These are phyloP conservation scores for Panus rudis DNA, from an alignment of 768 basidiomycete genomes.

Conservation along the genomic window DNA sequence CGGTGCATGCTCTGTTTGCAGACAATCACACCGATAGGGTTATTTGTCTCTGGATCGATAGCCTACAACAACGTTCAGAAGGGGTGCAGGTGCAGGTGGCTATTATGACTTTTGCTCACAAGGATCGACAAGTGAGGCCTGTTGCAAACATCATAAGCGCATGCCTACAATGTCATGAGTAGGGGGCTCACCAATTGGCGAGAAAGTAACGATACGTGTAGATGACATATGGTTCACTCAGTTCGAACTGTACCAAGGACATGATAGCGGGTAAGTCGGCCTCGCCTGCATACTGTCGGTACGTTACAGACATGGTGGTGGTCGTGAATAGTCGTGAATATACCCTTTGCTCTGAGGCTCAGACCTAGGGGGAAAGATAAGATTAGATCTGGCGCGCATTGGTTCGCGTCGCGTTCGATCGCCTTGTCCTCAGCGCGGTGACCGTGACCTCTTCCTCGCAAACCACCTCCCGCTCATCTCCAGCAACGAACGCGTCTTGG, in stretches of 20 bases:
- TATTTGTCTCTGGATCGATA: conserved; percentile 27
- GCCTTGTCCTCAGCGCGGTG: no score
- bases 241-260: conserved; percentile 81
- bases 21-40: conserved; percentile 86
- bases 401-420: no score
- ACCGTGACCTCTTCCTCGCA: no score
- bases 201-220: conserved; percentile 98
- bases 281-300: conserved; percentile 73
- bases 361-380: no score
- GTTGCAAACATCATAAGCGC: conserved; percentile 12
- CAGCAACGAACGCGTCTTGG: no score
- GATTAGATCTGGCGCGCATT: no score
- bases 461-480: no score
- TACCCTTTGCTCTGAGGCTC: no score
- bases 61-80: neutral
- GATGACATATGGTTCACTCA: conserved; percentile 93
- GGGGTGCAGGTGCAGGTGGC: neutral
- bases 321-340: no score
- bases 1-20: conserved; percentile 94
- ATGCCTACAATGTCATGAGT: conserved; percentile 11
- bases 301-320: conserved; percentile 49
- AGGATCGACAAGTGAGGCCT: conserved; percentile 91
- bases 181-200: conserved; percentile 75
- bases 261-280: conserved; percentile 78
- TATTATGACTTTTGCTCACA: conserved; percentile 34